A percentile compares a stretch with the other conserved stretches of the same genome.
These are phyloP conservation scores for Tulasnella calospora DNA, from an alignment of 768 basidiomycete genomes.

Conservation along the genomic window DNA sequence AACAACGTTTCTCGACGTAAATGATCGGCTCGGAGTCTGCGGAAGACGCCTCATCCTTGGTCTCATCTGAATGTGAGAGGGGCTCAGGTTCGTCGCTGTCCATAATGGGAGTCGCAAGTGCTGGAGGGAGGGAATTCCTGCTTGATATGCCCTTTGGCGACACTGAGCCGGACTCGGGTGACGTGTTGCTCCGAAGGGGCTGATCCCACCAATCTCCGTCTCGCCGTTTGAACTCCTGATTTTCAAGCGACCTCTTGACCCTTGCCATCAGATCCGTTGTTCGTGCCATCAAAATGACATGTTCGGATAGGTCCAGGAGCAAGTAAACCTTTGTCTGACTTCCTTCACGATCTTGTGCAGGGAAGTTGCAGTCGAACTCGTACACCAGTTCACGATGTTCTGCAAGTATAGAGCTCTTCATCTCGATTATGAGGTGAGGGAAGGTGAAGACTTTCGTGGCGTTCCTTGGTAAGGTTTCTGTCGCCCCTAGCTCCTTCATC, in stretches of 20 bases:
- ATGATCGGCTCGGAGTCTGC: slow-evolving; percentile 1
- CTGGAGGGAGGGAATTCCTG: not conserved
- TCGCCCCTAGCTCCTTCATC: slow-evolving; percentile 36
- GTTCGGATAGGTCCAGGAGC: slow-evolving; percentile 74
- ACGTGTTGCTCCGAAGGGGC: slow-evolving; percentile 21
- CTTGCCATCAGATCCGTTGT: slow-evolving; percentile 71
- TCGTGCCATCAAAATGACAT: slow-evolving; percentile 75
- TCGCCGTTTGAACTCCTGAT: slow-evolving; percentile 26
- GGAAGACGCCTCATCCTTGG: slow-evolving; percentile 16
- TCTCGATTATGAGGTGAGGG: slow-evolving; percentile 76
- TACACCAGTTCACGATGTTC: slow-evolving; percentile 39
- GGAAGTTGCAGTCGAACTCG: slow-evolving; percentile 30
- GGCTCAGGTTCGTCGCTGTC: slow-evolving; percentile 13
- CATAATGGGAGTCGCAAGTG: not conserved
- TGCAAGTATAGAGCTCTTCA: slow-evolving; percentile 61
- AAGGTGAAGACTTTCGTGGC: slow-evolving; percentile 66
- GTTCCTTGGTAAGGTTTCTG: slow-evolving; percentile 55
- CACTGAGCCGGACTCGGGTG: slow-evolving; percentile 12
- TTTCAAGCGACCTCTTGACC: slow-evolving; percentile 46
- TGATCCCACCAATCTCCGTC: slow-evolving; percentile 24
- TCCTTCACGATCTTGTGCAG: slow-evolving; percentile 35
- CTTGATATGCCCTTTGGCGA: not conserved
- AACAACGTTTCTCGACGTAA: slow-evolving; percentile 28
- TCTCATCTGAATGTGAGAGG: slow-evolving; percentile 22
- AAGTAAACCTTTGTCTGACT: slow-evolving; percentile 72